A percentile compares a stretch with the other conserved stretches of the same genome.
These are phyloP conservation scores for Magnusiomyces suaveolens DNA, from an alignment of 1,139 yeast genomes.

Conservation along the genomic window DNA sequence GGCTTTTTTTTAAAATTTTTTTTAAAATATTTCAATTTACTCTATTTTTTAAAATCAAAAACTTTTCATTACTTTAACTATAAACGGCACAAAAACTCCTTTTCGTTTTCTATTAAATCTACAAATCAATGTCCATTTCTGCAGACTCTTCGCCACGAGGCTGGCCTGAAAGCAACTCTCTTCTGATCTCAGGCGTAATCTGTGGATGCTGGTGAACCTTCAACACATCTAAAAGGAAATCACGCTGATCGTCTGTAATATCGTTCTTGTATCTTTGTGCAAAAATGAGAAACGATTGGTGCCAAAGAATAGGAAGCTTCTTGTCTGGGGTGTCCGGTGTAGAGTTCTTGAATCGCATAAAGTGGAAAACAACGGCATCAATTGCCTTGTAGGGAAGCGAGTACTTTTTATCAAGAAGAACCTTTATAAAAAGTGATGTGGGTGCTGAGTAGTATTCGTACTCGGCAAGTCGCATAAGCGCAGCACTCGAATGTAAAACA, in stretches of 20 bases:
- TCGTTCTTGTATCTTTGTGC: constrained; percentile 95
- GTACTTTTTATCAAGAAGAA: constrained; percentile 83
- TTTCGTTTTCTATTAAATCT: too few relatives aligned
- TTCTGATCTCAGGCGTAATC: constrained; percentile 88
- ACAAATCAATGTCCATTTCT: constrained; percentile 3
- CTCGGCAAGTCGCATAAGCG: constrained; percentile 73
- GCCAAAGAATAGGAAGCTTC: constrained; percentile 96
- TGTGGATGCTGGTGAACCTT: constrained; percentile 83
- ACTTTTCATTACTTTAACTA: too few relatives aligned
- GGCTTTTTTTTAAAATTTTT: too few relatives aligned
- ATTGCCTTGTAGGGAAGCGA: constrained; percentile 95
- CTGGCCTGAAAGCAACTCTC: constrained; percentile 78
- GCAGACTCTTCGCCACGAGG: constrained; percentile 1
- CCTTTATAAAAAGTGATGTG: constrained; percentile 79
- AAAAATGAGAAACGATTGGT: constrained; percentile 85
- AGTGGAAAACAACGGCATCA: constrained; percentile 91
- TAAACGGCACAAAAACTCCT: too few relatives aligned
- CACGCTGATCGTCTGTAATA: constrained; percentile 95
- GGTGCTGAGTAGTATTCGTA: constrained; percentile 74
- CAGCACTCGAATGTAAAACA: constrained; percentile 92
- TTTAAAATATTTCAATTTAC: too few relatives aligned
- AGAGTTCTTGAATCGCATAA: constrained; percentile 58
- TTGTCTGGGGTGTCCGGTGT: constrained; percentile 30
- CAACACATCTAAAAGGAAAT: constrained; percentile 79
- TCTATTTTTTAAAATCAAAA: too few relatives aligned